Evolutionary conservation across 2,329 filamentous ascomycete genomes (phyloP), one percentile per base, ranked within the genome.

Genomic region (Tolypocladium endophyticum): DNA sequence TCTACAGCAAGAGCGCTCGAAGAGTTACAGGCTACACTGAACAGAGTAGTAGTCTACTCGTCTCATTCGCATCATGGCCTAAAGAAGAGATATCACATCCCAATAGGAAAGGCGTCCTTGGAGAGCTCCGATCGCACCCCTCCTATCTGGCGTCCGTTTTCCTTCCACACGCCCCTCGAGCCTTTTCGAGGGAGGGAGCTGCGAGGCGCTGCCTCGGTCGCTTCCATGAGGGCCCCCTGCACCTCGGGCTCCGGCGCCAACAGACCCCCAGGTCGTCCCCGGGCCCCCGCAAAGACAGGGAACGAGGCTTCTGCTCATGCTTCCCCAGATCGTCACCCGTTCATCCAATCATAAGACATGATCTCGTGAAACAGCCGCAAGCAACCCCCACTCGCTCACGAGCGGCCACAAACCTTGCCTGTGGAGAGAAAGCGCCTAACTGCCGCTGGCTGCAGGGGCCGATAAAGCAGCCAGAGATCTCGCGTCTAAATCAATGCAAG

Each of bases 281-380:
- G 59, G 58, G 61, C 65, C 66, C 64, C 67, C 67, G 61, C 67
- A 67, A 62, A 64, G 60, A 59, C 62, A 60, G 64, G 63, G 68
- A 64, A 70, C 72, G 72, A 75, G 76, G 76, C 73, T 80, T 76
- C 74, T 54, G 75, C 78, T 76, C 76, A 73, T 64, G 25, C 66
- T 65, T 70, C 66, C 64, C 65, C 66, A 71, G 68, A 68, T 69
- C 67, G 63, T 69, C 69, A n/a, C 63, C 61, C 59, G 58, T 66
- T 52, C 66, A 66, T 75, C 80, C 81, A 83, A 83, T 83, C 80
- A 83, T 79, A 74, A 75, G 66, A 77, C 79, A 72, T 80, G 73
- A 74, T 65, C 69, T 75, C 74, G 72, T 79, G 72, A 75, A 77
- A 77, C 71, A 73, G 65, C 69, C 71, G 68, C 71, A 71, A 61